phyloP scores from a whole-genome alignment of 345 rosid genomes.

The Rhizophora apiculata region DNA sequence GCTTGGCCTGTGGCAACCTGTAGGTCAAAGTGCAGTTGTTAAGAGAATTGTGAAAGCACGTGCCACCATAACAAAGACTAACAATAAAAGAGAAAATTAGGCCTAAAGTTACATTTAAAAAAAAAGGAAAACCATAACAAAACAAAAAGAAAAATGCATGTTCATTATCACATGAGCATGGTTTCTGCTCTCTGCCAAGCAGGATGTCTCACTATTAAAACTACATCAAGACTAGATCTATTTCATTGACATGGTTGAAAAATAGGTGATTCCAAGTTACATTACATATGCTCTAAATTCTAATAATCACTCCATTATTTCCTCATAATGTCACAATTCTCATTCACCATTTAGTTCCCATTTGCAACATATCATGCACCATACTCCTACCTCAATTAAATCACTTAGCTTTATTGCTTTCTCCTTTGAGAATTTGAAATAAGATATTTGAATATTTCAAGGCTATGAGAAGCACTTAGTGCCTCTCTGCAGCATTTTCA shows the following conservation, averaged over 20 bases:
- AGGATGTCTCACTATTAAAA: not conserved
- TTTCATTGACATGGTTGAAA: not conserved
- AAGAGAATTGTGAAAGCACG: not conserved
- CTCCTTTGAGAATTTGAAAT: not conserved
- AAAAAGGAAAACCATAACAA: not conserved
- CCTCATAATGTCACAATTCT: not conserved
- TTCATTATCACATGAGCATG: not conserved
- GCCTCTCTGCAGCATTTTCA: not conserved
- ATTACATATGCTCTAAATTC: too few relatives aligned
- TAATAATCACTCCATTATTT: not conserved
- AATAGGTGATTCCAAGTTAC: not conserved
- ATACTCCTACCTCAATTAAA: too few relatives aligned
- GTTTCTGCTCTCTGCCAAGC: not conserved
- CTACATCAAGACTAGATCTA: not conserved
- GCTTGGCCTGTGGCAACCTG: conserved; percentile 93
- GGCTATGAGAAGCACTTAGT: not conserved
- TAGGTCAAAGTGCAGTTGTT: conserved; percentile 9
- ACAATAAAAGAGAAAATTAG: not conserved
- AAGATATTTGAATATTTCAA: not conserved
- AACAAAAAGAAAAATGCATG: not conserved
- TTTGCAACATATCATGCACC: not conserved
- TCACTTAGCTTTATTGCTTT: too few relatives aligned
- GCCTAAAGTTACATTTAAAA: too few relatives aligned
- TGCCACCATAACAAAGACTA: not conserved
- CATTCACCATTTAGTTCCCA: not conserved